Percentiles rank a stretch among this genome's conserved stretches.
phyloP scores from a whole-genome alignment of 2,329 filamentous ascomycete species.

The Knoxdaviesia proteae region DNA sequence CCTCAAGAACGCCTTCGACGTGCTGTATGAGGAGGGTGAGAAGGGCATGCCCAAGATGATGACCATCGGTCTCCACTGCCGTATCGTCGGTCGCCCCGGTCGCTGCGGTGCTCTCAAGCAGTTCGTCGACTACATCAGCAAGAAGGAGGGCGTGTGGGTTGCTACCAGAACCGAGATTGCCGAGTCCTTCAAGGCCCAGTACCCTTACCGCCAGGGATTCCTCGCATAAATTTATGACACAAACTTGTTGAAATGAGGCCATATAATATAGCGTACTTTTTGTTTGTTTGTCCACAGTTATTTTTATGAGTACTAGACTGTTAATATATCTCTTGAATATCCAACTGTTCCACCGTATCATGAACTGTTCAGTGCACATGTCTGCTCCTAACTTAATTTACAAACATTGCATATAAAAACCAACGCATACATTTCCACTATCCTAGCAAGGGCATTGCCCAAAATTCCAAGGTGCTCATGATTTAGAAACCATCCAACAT shows the following conservation, averaged over 20 bases:
- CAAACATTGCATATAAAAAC: no score
- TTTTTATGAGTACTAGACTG: no score
- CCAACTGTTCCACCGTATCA: no score
- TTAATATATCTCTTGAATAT: background rate
- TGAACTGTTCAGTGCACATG: no score
- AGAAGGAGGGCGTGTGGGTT: slow-evolving; percentile 32
- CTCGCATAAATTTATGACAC: slow-evolving; percentile 6
- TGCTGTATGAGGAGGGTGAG: slow-evolving; percentile 28
- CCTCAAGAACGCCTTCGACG: slow-evolving; percentile 29
- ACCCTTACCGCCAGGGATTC: slow-evolving; percentile 23
- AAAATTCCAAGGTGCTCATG: no score
- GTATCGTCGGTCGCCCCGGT: slow-evolving; percentile 29
- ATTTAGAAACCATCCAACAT: no score
- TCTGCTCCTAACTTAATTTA: no score
- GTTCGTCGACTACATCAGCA: slow-evolving; percentile 29
- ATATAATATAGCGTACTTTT: no score
- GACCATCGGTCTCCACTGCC: slow-evolving; percentile 31
- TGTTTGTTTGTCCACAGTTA: no score
- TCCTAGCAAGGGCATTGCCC: no score
- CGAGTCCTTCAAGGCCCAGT: slow-evolving; percentile 23
- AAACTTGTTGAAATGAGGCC: no score
- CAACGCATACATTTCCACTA: no score
- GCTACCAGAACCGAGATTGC: slow-evolving; percentile 31
- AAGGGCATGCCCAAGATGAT: slow-evolving; percentile 32
- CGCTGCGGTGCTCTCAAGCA: slow-evolving; percentile 27